phyloP scores from a whole-genome alignment of 2,329 filamentous ascomycete species.

The Epichloe glyceriae region DNA sequence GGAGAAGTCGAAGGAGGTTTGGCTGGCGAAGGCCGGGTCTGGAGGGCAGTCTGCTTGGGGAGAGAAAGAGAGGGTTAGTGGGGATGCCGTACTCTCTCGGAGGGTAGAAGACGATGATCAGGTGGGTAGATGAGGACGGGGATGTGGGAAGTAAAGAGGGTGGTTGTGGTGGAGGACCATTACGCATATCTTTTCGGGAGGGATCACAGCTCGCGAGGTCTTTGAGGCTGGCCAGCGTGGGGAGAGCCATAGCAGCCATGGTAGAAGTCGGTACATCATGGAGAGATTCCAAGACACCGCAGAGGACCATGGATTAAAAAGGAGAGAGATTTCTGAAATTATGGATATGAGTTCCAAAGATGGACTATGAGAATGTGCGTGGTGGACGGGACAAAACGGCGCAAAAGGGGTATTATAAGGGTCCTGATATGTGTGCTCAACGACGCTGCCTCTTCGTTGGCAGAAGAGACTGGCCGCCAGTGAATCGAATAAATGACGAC shows the following conservation, averaged over 20 bases:
- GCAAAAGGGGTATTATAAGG: background rate
- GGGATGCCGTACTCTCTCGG: background rate
- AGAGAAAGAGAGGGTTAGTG: background rate
- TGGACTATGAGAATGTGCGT: background rate
- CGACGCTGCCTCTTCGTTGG: background rate
- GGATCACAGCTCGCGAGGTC: conserved; percentile 14
- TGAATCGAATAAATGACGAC: background rate
- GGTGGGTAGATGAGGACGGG: background rate
- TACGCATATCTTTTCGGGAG: conserved; percentile 14
- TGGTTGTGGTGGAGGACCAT: background rate
- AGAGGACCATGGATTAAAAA: background rate
- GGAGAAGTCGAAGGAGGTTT: conserved; percentile 45
- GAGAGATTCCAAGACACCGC: background rate
- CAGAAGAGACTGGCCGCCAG: background rate
- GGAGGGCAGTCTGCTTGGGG: conserved; percentile 37
- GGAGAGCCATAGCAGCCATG: background rate
- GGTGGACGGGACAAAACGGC: background rate
- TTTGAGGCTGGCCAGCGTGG: conserved; percentile 9
- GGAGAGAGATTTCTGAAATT: background rate
- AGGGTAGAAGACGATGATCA: background rate
- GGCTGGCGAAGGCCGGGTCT: conserved; percentile 52
- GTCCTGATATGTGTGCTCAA: background rate
- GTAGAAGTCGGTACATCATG: conserved; percentile 1
- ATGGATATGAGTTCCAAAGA: background rate
- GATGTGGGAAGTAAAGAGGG: background rate